Evolutionary conservation across 225 moss, liverwort and hornwort genomes (phyloP).

Genomic region (Bryum argenteum): DNA sequence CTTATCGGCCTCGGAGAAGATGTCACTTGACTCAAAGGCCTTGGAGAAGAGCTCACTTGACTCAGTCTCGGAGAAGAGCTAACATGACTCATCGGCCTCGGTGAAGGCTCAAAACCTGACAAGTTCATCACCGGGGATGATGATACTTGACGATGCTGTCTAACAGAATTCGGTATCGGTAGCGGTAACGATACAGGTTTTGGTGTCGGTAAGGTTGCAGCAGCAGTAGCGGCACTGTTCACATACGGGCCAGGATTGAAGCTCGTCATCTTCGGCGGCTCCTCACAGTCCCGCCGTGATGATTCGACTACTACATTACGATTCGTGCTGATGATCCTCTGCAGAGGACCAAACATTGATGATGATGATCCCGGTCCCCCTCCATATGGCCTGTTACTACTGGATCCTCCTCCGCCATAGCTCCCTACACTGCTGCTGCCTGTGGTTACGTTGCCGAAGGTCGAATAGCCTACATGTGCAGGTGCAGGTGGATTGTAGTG

Average conservation of each 20-base stretch:
- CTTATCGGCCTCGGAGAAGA: background rate
- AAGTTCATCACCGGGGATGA: constrained; percentile 26
- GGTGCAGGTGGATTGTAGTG: constrained; percentile 30
- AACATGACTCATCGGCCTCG: background rate
- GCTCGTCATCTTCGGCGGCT: constrained; percentile 38
- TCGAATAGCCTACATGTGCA: constrained; percentile 27
- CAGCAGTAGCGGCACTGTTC: constrained; percentile 28
- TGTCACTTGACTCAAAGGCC: too few species aligned
- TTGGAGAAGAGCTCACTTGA: too few species aligned
- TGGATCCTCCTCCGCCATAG: constrained; percentile 17
- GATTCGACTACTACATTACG: background rate
- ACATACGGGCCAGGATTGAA: constrained; percentile 68
- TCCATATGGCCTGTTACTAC: constrained; percentile 37
- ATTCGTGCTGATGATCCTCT: constrained; percentile 28
- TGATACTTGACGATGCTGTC: constrained; percentile 34
- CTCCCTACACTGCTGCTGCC: constrained; percentile 15
- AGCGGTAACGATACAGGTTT: constrained; percentile 23
- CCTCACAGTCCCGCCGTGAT: constrained; percentile 24
- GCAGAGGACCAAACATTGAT: background rate
- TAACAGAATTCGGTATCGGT: constrained; percentile 34
- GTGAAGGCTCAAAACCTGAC: constrained; percentile 17
- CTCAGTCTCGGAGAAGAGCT: too few species aligned
- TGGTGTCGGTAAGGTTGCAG: constrained; percentile 20
- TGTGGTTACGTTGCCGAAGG: constrained; percentile 33
- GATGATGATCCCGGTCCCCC: constrained; percentile 35